Conservation (phyloP, 1,284 basidiomycete species). For the Sanghuangporus weigelae region DNA sequence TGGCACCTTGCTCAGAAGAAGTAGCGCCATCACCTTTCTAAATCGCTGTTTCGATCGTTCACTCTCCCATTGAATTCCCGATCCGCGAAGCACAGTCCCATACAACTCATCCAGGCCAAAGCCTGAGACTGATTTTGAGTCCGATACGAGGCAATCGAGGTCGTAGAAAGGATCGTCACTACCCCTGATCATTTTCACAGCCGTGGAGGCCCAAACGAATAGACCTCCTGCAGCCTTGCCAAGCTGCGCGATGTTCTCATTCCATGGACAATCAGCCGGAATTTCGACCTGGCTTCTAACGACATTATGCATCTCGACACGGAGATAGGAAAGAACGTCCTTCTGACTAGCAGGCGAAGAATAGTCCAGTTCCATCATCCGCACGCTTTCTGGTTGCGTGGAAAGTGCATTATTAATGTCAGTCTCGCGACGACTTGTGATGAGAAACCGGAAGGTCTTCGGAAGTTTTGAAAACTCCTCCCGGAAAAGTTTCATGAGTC, state of each 20-base stretch:
- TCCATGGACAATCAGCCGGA: not conserved
- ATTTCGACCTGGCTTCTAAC: not conserved
- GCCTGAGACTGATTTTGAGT: not conserved
- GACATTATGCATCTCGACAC: not conserved
- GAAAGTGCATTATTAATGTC: not conserved
- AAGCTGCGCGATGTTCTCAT: not conserved
- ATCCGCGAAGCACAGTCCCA: not conserved
- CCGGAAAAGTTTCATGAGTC: not conserved
- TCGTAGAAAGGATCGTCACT: not conserved
- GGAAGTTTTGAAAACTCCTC: not conserved
- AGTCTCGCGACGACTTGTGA: not conserved
- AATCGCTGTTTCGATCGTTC: not conserved
- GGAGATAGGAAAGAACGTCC: not conserved
- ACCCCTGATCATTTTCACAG: not conserved
- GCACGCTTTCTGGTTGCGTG: not conserved
- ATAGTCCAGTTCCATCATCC: not conserved
- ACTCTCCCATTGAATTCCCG: not conserved
- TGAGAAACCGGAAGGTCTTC: not conserved
- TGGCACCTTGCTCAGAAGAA: not conserved
- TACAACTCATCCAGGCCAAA: not conserved
- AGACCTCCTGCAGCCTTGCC: not conserved
- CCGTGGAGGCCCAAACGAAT: constrained; percentile 7
- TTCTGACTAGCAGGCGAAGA: not conserved
- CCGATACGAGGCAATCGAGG: not conserved
- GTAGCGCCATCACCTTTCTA: not conserved